Conservation (phyloP, 2,329 filamentous ascomycete genomes). For the Thielaviopsis punctulata region DNA sequence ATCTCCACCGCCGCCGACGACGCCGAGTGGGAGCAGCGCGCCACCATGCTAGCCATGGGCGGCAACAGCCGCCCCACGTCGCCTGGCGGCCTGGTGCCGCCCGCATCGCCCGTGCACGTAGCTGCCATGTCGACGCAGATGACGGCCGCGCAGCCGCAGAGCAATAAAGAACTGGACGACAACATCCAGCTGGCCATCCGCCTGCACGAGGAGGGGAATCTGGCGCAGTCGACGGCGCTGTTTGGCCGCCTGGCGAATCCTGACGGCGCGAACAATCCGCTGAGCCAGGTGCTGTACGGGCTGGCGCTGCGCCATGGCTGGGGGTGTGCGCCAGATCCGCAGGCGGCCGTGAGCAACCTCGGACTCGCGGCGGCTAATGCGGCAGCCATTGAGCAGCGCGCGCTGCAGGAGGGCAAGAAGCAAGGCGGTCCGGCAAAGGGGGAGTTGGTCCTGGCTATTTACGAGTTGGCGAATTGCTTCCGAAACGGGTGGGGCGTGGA, state of each 20-base stretch:
- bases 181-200: slow-evolving; percentile 93
- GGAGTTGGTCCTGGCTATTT: slow-evolving; percentile 89
- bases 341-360: slow-evolving; percentile 65
- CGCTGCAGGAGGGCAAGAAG: slow-evolving; percentile 71
- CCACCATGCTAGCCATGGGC: slow-evolving; percentile 54
- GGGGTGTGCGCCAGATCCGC: slow-evolving; percentile 62
- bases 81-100: slow-evolving; percentile 15
- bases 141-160: slow-evolving; percentile 23
- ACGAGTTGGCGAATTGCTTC: slow-evolving; percentile 85
- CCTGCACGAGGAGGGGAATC: slow-evolving; percentile 70
- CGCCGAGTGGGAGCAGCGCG: slow-evolving; percentile 79
- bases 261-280: slow-evolving; percentile 69
- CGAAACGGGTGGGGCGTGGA: slow-evolving; percentile 85
- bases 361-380: slow-evolving; percentile 81
- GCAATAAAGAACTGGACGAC: slow-evolving; percentile 31
- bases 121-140: slow-evolving; percentile 14
- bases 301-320: slow-evolving; percentile 85
- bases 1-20: slow-evolving; percentile 42
- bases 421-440: slow-evolving; percentile 92
- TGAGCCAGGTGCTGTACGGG: slow-evolving; percentile 91
- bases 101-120: slow-evolving; percentile 12
- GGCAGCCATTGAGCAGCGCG: slow-evolving; percentile 69
- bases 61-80: slow-evolving; percentile 23
- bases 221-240: slow-evolving; percentile 64
- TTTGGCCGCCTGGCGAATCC: slow-evolving; percentile 76